Evolutionary conservation across 75 land plant species (phyloP).

Genomic region (Chamaecyparis obtusa): DNA sequence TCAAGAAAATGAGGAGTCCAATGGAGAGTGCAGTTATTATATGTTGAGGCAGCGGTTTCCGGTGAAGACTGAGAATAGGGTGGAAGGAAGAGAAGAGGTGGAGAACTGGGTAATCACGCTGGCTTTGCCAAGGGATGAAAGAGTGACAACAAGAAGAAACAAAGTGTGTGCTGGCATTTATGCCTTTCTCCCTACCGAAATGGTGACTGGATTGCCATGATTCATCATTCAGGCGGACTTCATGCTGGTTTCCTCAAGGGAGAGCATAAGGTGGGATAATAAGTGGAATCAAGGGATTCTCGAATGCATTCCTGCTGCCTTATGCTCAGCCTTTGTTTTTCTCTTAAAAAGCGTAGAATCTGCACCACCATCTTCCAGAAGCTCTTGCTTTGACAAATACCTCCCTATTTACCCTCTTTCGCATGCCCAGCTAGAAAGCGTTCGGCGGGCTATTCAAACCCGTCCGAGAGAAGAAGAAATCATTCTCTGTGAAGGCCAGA

Average conservation of each 20-base stretch:
- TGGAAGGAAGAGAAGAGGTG: too few species aligned
- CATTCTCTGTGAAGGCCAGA: too few species aligned
- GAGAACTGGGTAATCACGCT: too few species aligned
- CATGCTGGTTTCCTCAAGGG: slow-evolving; percentile 41
- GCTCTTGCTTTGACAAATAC: slow-evolving; percentile 21
- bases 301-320: slow-evolving; percentile 50
- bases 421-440: too few species aligned
- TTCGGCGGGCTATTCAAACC: too few species aligned
- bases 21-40: too few species aligned
- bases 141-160: slow-evolving; percentile 16
- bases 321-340: slow-evolving; percentile 33
- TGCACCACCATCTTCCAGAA: slow-evolving; percentile 20
- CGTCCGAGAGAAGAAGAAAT: too few species aligned
- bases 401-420: slow-evolving; percentile 15
- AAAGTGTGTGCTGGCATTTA: slow-evolving; percentile 29
- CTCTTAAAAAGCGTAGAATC: background rate
- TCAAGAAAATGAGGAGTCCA: background rate
- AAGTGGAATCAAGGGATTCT: slow-evolving; percentile 68
- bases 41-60: too few species aligned
- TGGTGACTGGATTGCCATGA: slow-evolving; percentile 51
- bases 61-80: too few species aligned
- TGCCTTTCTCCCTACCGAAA: slow-evolving; percentile 64
- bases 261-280: slow-evolving; percentile 41
- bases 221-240: slow-evolving; percentile 76
- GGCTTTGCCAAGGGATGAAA: too few species aligned